These are phyloP conservation scores for Nemania sp. DNA, from an alignment of 2,329 filamentous ascomycete genomes.

Conservation along the genomic window DNA sequence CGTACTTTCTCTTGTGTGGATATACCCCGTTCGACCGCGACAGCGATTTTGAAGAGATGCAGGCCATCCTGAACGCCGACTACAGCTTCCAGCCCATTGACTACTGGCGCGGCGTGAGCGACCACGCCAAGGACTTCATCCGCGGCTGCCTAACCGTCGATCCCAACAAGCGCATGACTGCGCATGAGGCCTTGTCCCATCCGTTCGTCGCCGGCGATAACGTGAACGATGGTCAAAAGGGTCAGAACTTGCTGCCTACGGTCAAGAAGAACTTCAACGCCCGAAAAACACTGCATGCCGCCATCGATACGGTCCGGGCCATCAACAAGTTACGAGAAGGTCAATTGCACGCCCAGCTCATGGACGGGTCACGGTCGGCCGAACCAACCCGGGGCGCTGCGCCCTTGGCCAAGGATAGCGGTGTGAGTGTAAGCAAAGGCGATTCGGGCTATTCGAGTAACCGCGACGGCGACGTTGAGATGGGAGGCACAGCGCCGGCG, in stretches of 20 bases:
- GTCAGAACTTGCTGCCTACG: constrained; percentile 66
- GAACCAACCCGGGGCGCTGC: constrained; percentile 51
- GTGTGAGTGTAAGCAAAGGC: constrained; percentile 44
- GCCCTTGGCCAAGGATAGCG: constrained; percentile 48
- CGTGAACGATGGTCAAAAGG: constrained; percentile 51
- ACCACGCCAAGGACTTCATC: constrained; percentile 88
- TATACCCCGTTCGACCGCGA: constrained; percentile 98
- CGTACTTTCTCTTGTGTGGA: constrained; percentile 95
- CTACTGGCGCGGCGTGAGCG: constrained; percentile 94
- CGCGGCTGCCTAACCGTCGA: constrained; percentile 89
- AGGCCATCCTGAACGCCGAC: constrained; percentile 94
- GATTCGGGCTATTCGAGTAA: constrained; percentile 56
- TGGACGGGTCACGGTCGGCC: constrained; percentile 61
- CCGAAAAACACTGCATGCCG: constrained; percentile 67
- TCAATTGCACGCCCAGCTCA: constrained; percentile 54
- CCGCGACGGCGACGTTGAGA: constrained; percentile 48
- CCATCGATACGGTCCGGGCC: constrained; percentile 70
- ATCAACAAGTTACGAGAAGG: constrained; percentile 72
- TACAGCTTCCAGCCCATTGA: constrained; percentile 93
- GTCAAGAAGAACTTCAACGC: constrained; percentile 78
- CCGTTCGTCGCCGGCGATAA: constrained; percentile 63
- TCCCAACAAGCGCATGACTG: constrained; percentile 83
- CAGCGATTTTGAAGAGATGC: constrained; percentile 98
- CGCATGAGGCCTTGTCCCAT: constrained; percentile 74
- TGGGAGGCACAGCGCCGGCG: constrained; percentile 48